Evolutionary conservation across 495 filamentous ascomycete genomes (phyloP).

Genomic region (Chaetomium fimeti): DNA sequence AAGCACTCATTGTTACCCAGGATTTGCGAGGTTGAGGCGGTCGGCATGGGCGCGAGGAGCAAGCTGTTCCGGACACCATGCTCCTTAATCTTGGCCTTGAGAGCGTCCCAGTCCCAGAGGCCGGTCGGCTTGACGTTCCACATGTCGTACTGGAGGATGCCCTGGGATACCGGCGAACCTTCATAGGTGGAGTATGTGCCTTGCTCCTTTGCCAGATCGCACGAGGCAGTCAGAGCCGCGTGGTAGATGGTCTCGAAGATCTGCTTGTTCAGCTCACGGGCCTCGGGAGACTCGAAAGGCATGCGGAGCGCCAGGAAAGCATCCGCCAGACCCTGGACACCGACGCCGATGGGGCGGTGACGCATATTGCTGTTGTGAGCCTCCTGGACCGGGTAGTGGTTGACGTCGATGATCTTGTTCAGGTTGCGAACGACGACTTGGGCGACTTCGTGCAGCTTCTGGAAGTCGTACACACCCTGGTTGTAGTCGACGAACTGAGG

Average conservation of each 20-base stretch:
- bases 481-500: slow-evolving; percentile 83
- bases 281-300: slow-evolving; percentile 94
- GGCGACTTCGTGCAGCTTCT: slow-evolving; percentile 88
- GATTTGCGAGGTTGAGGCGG: slow-evolving; percentile 93
- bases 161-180: slow-evolving; percentile 91
- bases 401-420: slow-evolving; percentile 96
- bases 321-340: slow-evolving; percentile 98
- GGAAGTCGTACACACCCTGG: slow-evolving; percentile 83
- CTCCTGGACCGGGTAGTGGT: slow-evolving; percentile 93
- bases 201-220: slow-evolving; percentile 74
- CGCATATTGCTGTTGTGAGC: slow-evolving; percentile 94
- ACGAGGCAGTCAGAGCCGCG: slow-evolving; percentile 84
- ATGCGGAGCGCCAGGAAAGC: slow-evolving; percentile 94
- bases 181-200: slow-evolving; percentile 88
- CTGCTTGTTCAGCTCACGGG: slow-evolving; percentile 89
- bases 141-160: slow-evolving; percentile 98
- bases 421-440: slow-evolving; percentile 88
- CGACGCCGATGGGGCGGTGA: slow-evolving; percentile 89
- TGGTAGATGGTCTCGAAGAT: slow-evolving; percentile 99
- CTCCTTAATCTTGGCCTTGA: slow-evolving; percentile 88
- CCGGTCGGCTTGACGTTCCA: slow-evolving; percentile 90
- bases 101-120: slow-evolving; percentile 91
- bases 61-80: slow-evolving; percentile 92
- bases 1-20: slow-evolving; percentile 99
- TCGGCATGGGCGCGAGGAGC: slow-evolving; percentile 96